phyloP scores from a whole-genome alignment of 345 rosid genomes.

The Camelina hispida region DNA sequence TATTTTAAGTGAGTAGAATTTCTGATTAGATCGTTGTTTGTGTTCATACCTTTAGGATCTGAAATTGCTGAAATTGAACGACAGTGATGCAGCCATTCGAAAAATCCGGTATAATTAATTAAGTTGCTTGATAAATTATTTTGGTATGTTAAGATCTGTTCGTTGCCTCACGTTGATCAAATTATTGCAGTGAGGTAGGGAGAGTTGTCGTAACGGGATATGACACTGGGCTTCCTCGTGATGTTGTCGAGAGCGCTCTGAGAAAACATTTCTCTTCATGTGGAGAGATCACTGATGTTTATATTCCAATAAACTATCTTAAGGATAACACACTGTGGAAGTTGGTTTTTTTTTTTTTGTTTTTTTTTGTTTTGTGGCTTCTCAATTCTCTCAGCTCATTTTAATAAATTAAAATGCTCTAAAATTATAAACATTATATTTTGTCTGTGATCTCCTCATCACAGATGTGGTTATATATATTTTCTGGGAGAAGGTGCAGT shows the following conservation, averaged over 20 bases:
- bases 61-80: background rate
- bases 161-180: background rate
- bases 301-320: background rate
- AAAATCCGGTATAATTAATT: background rate
- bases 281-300: slow-evolving; percentile 33
- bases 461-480: background rate
- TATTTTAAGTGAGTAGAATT: too few species aligned
- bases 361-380: background rate
- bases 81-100: background rate
- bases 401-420: too few species aligned
- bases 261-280: slow-evolving; percentile 2
- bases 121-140: background rate
- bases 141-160: background rate
- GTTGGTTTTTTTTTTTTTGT: background rate
- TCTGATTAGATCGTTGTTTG: background rate
- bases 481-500: slow-evolving; percentile 4
- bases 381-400: background rate
- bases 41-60: background rate
- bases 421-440: too few species aligned
- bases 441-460: background rate
- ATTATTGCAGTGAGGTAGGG: slow-evolving; percentile 2
- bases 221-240: background rate
- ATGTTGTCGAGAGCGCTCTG: background rate
- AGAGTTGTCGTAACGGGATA: background rate
- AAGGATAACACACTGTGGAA: background rate